Conservation (phyloP, 2,329 filamentous ascomycete species). For the Trichoderma sp. region DNA sequence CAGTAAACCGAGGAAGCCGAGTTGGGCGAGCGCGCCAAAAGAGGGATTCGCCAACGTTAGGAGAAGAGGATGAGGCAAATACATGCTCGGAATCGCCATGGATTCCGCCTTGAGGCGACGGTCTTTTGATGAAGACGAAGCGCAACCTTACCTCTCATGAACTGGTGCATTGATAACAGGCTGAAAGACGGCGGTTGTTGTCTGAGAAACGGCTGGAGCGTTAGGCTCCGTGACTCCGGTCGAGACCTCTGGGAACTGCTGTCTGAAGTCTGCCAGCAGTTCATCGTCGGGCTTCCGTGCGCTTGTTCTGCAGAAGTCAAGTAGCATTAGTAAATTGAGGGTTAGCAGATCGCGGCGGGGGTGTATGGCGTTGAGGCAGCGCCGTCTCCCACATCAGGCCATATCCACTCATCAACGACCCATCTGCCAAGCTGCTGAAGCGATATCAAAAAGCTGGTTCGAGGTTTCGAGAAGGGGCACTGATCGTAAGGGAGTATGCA, state of each 20-base stretch:
- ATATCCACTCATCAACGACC: not conserved
- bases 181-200: conserved; percentile 35
- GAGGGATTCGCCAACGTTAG: not conserved
- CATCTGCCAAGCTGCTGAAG: not conserved
- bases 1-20: not conserved
- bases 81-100: not conserved
- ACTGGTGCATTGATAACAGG: conserved; percentile 32
- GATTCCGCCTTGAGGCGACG: not conserved
- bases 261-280: conserved; percentile 78
- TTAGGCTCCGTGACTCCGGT: conserved; percentile 53
- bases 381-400: not conserved
- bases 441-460: not conserved
- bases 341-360: not conserved
- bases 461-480: not conserved
- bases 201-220: conserved; percentile 43
- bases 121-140: not conserved
- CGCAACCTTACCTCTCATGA: conserved; percentile 37
- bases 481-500: not conserved
- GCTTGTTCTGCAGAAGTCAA: conserved; percentile 59
- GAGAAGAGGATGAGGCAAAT: not conserved
- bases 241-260: conserved; percentile 75
- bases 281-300: conserved; percentile 83
- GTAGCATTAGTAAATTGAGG: conserved; percentile 9
- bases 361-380: not conserved
- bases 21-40: not conserved